A percentile compares a stretch with the other conserved stretches of the same genome.
phyloP scores from a whole-genome alignment of 2,329 filamentous ascomycete genomes.

The Pestalotiopsis fici region DNA sequence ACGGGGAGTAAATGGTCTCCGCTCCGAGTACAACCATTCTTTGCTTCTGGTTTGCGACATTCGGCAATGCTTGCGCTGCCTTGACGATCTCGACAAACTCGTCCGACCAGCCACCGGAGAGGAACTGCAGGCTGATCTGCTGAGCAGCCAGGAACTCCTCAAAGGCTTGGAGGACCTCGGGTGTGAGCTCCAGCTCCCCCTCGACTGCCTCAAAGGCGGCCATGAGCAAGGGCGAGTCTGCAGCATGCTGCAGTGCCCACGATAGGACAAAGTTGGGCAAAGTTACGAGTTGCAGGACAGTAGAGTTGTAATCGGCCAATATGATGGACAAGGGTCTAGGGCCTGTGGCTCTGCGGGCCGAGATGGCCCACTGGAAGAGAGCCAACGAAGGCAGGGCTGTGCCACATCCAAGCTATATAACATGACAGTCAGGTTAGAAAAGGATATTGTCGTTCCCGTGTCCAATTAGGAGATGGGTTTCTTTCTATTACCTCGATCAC shows the following conservation, averaged over 20 bases:
- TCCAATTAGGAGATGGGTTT: slow-evolving; percentile 3
- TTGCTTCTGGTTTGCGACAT: slow-evolving; percentile 29
- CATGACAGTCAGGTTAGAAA: not conserved
- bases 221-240: slow-evolving; percentile 35
- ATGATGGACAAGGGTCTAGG: slow-evolving; percentile 55
- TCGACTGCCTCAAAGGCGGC: slow-evolving; percentile 48
- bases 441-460: slow-evolving; percentile 13
- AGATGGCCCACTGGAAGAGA: slow-evolving; percentile 64
- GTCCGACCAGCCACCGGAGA: slow-evolving; percentile 75
- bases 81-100: slow-evolving; percentile 62
- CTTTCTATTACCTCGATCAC: slow-evolving; percentile 53
- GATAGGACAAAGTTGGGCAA: slow-evolving; percentile 76
- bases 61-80: slow-evolving; percentile 15
- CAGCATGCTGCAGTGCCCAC: slow-evolving; percentile 56
- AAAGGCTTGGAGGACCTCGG: slow-evolving; percentile 61
- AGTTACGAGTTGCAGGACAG: slow-evolving; percentile 76
- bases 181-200: slow-evolving; percentile 66
- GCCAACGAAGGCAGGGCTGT: slow-evolving; percentile 74
- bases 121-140: slow-evolving; percentile 61
- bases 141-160: slow-evolving; percentile 47
- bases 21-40: slow-evolving; percentile 66
- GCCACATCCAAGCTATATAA: slow-evolving; percentile 70
- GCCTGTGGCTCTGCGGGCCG: slow-evolving; percentile 24
- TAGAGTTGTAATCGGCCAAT: slow-evolving; percentile 78
- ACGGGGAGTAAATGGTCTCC: slow-evolving; percentile 82